Base-by-base conservation (phyloP, 78 protist species). In the Guillardia theta region DNA sequence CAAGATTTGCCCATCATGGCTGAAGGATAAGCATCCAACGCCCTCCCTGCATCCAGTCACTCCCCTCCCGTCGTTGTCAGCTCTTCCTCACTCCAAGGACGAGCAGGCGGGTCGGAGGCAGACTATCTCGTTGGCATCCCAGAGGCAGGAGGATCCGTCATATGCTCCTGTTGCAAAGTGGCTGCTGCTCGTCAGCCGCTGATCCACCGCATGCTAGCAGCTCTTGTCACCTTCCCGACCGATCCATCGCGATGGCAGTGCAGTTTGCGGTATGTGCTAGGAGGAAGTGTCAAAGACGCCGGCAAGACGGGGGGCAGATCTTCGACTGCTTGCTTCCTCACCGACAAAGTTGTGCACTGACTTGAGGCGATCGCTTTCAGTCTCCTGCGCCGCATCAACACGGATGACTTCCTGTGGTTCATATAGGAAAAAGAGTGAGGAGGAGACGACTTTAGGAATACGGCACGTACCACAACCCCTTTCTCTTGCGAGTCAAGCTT, bases 191-290 rank as follows among this genome's bases (percentile, higher is more conserved):
- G 33, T 33, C 58, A 10, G 58, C 78, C 78, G 41, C 78, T 15
- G 30, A 50, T 50, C 58, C 58, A 50, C 15, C 15, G 6, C 78
- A 15, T 5, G 21, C 41, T 64, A 6, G 78, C 78, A 64, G 9
- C 45, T 24, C 37, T 27, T 4, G 47, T 3, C 87, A 70, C 87
- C 5, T 24, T 19, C 41, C 15, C 78, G 6, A 12, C 15, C 8
- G 45, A 48, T 78, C 53, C 45, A 78, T 37, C 53, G 50, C 45
- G 48, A 78, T 78, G 90, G n/a, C 24, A 22, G 50, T 44, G 48
- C 90, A 78, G 90, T 78, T 78, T 46, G 90, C 90, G n/a, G 90
- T 78, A 48, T 78, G 90, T 50, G 90, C 90, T n/a, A 8, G 5
- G 50, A 78, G 22, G 37, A 43, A 4, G 70, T 58, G 87, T 43